Evolutionary conservation across 1,139 yeast species (phyloP), one percentile per base, ranked within the genome.

Genomic region (Yamadazyma dendronema): DNA sequence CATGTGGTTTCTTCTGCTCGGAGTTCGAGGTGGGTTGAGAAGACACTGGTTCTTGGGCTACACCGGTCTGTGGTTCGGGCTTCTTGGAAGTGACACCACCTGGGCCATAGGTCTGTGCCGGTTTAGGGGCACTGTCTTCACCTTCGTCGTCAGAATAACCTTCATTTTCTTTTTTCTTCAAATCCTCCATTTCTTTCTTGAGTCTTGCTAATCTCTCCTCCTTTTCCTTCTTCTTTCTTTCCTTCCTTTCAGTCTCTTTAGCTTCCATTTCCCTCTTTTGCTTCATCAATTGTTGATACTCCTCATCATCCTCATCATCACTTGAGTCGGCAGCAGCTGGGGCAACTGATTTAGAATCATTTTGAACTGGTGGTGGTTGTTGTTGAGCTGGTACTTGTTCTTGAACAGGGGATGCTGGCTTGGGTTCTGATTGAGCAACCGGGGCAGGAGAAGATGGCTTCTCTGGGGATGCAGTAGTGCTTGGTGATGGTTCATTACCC

Each of bases 161-260:
- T 30, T 62, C 63, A 25, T 60, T 58, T 25, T 57, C 62, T 39
- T 56, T 57, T 34, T 53, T 54, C 46, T 63, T 78, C 48, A 75
- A 46, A n/a, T 63, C 80, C 43, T 78, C 82, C 82, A 81, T 77
- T 59, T 86, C 84, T 43, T 72, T 77, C 51, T 68, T 73, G 41
- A 82, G 62, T 40, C 72, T 73, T 1, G 84, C 86, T 44, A 81
- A 60, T 35, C 81, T 67, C 28, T 74, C 82, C 43, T 79, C 86
- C 49, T 76, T 77, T 22, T 72, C 79, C 35, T 65, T 67, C 46
- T 69, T 70, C 49, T 65, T 75, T 56, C 62, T 72, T 42, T 63
- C 61, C 42, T 70, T 74, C 44, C 75, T 65, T 45, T 74, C 78
- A 29, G 53, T 53, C 39, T 74, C 78, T 34, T 67, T 65, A 4